Evolutionary conservation across 1,139 yeast genomes (phyloP), one percentile per base, ranked within the genome.

Genomic region (Keqinozyma sinolaborantium): DNA sequence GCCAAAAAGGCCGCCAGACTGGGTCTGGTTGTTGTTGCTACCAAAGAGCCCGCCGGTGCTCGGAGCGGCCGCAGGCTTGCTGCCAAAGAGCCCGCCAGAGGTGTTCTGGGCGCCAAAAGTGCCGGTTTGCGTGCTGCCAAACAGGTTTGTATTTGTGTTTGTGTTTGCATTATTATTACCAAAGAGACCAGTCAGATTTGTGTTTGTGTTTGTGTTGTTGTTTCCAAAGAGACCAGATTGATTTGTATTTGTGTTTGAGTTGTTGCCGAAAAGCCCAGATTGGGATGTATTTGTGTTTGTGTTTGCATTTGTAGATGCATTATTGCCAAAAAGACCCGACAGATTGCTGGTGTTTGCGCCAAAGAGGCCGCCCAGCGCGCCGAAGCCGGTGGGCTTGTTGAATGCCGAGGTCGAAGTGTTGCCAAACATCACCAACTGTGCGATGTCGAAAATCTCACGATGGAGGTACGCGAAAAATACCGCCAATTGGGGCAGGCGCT

Each of bases 221-320:
- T 35, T 32, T 5, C 60, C 62, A 36, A 53, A 56, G 10, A 51
- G 42, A 12, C 39, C 38, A 14, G 27, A 32, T 9, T 31, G 16
- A 7, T 8, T 12, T 11, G 30, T 24, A 23, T 29, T 36, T 15
- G 48, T 37, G 27, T 40, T 44, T 27, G 36, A 50, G 31, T 48
- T 56, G 11, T 40, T 21, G n/a, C 68, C 69, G 51, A 71, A 70
- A 10, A 69, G 41, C 0, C 73, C 69, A n/a, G n/a, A n/a, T n/a
- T n/a, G n/a, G n/a, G n/a, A n/a, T n/a, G n/a, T n/a, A n/a, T n/a
- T n/a, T n/a, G n/a, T n/a, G 14, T 70, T 64, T n/a, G 47, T 34
- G 23, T 31, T 45, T 42, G 31, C 25, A 23, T 41, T 35, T 24
- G 26, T 28, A 23, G 40, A 37, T 25, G 29, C 15, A 25, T 28